phyloP scores from a whole-genome alignment of 2,329 filamentous ascomycete species.

The Diaporthe velutina region DNA sequence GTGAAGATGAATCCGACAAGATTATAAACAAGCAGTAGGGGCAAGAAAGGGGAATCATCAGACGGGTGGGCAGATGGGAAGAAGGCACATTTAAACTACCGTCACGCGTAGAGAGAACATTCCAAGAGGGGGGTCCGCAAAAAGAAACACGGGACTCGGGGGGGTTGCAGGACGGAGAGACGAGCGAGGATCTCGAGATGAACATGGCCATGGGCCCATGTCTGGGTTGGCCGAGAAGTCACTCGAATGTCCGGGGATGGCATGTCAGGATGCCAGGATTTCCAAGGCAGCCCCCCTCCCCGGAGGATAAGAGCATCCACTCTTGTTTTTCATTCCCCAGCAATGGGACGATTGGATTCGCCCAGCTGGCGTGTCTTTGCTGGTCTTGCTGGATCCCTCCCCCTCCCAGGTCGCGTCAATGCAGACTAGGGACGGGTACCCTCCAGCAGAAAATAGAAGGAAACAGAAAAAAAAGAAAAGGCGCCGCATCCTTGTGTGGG shows the following conservation, averaged over 20 bases:
- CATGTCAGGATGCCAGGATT: constrained; percentile 11
- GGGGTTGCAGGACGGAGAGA: constrained; percentile 1
- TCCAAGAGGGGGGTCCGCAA: constrained; percentile 16
- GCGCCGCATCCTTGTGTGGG: constrained; percentile 15
- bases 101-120: constrained; percentile 27
- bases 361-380: background rate
- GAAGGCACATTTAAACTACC: constrained; percentile 17
- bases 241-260: constrained; percentile 26
- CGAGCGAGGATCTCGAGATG: constrained; percentile 20
- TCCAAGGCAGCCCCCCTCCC: constrained; percentile 30
- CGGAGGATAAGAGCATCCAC: background rate
- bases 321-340: constrained; percentile 27
- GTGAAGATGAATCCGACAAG: constrained; percentile 27
- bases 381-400: background rate
- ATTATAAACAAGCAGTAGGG: constrained; percentile 18
- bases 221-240: constrained; percentile 19
- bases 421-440: background rate
- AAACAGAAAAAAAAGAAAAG: background rate
- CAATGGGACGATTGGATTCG: constrained; percentile 8
- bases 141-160: constrained; percentile 22
- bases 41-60: background rate
- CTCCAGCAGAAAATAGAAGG: constrained; percentile 4
- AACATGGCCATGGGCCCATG: constrained; percentile 23
- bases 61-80: constrained; percentile 6
- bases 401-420: constrained; percentile 1